These are phyloP conservation scores for Ramichloridium luteum DNA, from an alignment of 2,329 filamentous ascomycete genomes.

Conservation along the genomic window DNA sequence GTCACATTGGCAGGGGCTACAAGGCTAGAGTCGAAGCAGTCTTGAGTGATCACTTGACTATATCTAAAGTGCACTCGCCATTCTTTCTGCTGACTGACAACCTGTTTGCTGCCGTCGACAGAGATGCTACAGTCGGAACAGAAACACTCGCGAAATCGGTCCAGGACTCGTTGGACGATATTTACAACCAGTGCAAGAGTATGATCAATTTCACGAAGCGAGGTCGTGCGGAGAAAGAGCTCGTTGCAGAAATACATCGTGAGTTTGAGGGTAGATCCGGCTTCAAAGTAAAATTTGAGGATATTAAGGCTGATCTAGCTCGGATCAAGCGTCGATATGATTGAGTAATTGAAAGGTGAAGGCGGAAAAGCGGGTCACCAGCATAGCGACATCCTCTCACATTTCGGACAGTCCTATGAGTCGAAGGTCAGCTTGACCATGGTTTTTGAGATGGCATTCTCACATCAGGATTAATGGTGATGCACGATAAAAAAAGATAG, in stretches of 20 bases:
- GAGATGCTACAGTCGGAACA: background rate
- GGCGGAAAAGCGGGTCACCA: too few relatives aligned
- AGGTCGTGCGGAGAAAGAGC: slow-evolving; percentile 1
- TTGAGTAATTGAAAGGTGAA: background rate
- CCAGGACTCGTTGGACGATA: slow-evolving; percentile 2
- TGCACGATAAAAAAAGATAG: too few relatives aligned
- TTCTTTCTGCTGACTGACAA: slow-evolving; percentile 1
- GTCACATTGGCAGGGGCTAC: slow-evolving; percentile 1
- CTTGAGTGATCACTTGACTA: slow-evolving; percentile 2
- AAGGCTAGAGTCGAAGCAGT: background rate
- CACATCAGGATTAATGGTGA: too few relatives aligned
- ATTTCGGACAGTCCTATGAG: too few relatives aligned
- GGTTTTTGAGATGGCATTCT: too few relatives aligned
- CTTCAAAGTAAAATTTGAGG: slow-evolving; percentile 2
- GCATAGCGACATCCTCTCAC: too few relatives aligned
- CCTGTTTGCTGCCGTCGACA: background rate
- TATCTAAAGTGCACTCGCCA: background rate
- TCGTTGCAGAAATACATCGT: background rate
- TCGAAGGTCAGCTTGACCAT: too few relatives aligned
- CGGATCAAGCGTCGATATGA: slow-evolving; percentile 2
- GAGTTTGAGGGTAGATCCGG: background rate
- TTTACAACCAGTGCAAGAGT: slow-evolving; percentile 1
- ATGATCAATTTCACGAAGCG: slow-evolving; percentile 1
- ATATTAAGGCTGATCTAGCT: slow-evolving; percentile 3
- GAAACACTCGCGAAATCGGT: background rate